Conservation (phyloP, 441 rosid genomes). For the Erodium trifolium region DNA sequence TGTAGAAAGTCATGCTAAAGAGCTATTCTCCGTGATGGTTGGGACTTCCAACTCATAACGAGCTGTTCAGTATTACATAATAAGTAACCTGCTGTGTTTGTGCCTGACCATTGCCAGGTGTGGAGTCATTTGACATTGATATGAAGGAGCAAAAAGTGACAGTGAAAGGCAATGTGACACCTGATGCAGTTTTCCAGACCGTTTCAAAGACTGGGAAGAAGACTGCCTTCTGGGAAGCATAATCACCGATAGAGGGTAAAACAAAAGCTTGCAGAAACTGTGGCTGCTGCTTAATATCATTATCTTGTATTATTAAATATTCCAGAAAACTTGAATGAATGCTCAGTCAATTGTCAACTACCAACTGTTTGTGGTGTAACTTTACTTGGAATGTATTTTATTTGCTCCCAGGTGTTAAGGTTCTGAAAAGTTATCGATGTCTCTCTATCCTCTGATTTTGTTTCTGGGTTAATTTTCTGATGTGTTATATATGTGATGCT, state of each 20-base stretch:
- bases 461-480: too few relatives aligned
- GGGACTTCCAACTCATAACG: neutral
- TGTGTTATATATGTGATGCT: too few relatives aligned
- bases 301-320: neutral
- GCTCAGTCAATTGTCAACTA: constrained; percentile 7
- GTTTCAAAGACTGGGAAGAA: constrained; percentile 83
- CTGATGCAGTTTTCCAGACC: constrained; percentile 68
- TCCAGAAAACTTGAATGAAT: neutral
- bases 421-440: too few relatives aligned
- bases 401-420: neutral
- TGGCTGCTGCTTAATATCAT: neutral
- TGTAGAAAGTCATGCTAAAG: neutral
- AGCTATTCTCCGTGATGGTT: neutral
- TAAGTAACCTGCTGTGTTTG: neutral
- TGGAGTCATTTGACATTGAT: constrained; percentile 66
- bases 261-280: constrained; percentile 13
- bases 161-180: constrained; percentile 74
- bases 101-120: constrained; percentile 34
- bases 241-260: constrained; percentile 13
- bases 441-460: too few relatives aligned
- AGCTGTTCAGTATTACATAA: neutral
- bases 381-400: constrained; percentile 18
- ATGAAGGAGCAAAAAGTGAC: constrained; percentile 79
- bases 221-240: constrained; percentile 68
- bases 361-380: constrained; percentile 11